These are phyloP conservation scores for Tubosaeta sp. DNA, from an alignment of 768 basidiomycete species.

Conservation along the genomic window DNA sequence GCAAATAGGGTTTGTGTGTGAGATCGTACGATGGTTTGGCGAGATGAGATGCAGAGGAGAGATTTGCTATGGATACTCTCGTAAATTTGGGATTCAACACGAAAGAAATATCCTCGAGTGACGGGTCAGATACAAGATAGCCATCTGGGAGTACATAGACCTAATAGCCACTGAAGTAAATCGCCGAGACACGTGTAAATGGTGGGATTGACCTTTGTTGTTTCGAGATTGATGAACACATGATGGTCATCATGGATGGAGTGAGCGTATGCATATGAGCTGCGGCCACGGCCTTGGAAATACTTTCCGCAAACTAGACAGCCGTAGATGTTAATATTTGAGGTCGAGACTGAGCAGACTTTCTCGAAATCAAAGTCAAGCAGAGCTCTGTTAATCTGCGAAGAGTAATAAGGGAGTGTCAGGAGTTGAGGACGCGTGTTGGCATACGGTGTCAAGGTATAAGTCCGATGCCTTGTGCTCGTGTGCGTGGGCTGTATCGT, in stretches of 20 bases:
- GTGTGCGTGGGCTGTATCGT: slow-evolving; percentile 18
- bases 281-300: slow-evolving; percentile 94
- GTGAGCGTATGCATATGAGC: slow-evolving; percentile 93
- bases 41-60: slow-evolving; percentile 57
- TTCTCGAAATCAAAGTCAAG: slow-evolving; percentile 99
- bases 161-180: slow-evolving; percentile 39
- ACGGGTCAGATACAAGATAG: slow-evolving; percentile 94
- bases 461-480: slow-evolving; percentile 66
- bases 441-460: slow-evolving; percentile 87
- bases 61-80: slow-evolving; percentile 44
- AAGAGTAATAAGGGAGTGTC: slow-evolving; percentile 17
- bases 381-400: slow-evolving; percentile 81
- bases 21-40: slow-evolving; percentile 84
- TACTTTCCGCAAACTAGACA: slow-evolving; percentile 99
- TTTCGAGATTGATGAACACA: slow-evolving; percentile 94
- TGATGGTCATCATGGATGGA: slow-evolving; percentile 98
- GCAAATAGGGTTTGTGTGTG: slow-evolving; percentile 71
- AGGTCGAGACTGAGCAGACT: slow-evolving; percentile 93
- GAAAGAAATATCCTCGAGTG: slow-evolving; percentile 89
- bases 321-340: slow-evolving; percentile 96
- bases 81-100: slow-evolving; percentile 89
- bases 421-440: slow-evolving; percentile 11
- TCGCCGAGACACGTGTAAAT: slow-evolving; percentile 14
- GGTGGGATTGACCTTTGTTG: slow-evolving; percentile 60
- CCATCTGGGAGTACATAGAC: slow-evolving; percentile 98